Base-by-base conservation (phyloP, 345 rosid genomes). In the Microthlaspi erraticum region DNA sequence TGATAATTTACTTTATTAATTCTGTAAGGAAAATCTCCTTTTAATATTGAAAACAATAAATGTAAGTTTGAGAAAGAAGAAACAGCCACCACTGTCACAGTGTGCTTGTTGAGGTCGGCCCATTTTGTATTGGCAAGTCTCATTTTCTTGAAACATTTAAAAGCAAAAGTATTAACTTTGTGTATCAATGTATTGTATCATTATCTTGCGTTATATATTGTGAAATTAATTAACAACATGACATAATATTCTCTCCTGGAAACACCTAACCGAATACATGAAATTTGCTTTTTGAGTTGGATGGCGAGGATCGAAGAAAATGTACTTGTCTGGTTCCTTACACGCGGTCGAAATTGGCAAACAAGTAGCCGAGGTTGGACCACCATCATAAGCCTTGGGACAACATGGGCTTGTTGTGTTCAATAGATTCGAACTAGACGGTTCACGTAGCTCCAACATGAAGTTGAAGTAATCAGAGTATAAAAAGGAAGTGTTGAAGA, bases 391-490 rank as follows among this genome's bases (percentile, higher is more conserved):
- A 46, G 4, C 58, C 1, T 1, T 2, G 36, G 73, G 73, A 37
- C 73, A 69, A 45, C 65, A 69, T 5, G 73, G 73, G 16, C 20
- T 50, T 13, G 43, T 57, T 17, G 48, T 34, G 49, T 69, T 69
- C 18, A 58, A 4, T 6, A 36, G 19, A 23, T 29, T 37, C 18
- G 50, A 48, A 14, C 38, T 23, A 14, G 3, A 44, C 12, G 63
- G 63, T 42, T 10, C 60, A 43, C 55, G 33, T 6, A 70, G 41
- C 8, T 14, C 50, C 46, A 70, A 20, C 51, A 70, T 38, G 74
- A 60, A 70, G 42, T 39, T 73, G 59, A 55, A 73, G 66, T 73
- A 73, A 26, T 65, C 72, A 0, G 77, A 73, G 51, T 73, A 73
- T 14, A 73, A 29, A 34, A 65, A 73, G 0, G 71, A 46, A 46